Evolutionary conservation across 164 flowering plant species (phyloP).

Genomic region (Chimonanthus salicifolius): DNA sequence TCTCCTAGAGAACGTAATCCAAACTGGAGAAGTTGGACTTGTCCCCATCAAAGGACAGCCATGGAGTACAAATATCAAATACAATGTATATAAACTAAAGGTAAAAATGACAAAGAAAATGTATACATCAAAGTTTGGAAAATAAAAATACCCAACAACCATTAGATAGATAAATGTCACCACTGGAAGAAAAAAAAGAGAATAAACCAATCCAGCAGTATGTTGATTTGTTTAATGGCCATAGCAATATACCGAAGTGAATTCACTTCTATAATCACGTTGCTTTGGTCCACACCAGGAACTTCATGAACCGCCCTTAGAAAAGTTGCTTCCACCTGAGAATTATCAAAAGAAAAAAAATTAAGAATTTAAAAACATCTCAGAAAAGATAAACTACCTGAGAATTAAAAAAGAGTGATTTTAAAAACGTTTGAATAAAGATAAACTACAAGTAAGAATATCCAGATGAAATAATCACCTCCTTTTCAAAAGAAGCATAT

Average conservation of each 20-base stretch:
- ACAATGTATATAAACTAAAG: not conserved
- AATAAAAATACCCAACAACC: not conserved
- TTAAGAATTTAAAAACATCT: not conserved
- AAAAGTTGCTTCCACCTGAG: slow-evolving; percentile 91
- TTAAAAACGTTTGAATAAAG: slow-evolving; percentile 1
- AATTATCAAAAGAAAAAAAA: not conserved
- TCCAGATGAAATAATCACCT: slow-evolving; percentile 35
- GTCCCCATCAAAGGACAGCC: too few species aligned
- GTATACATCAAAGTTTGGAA: not conserved
- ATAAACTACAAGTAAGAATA: not conserved
- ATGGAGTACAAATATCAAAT: too few species aligned
- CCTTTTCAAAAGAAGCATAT: slow-evolving; percentile 63
- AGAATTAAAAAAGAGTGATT: not conserved
- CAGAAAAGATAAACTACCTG: too few species aligned
- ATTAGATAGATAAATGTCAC: not conserved
- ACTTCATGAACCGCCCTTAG: slow-evolving; percentile 75
- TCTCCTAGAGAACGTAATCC: too few species aligned
- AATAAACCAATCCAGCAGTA: too few species aligned
- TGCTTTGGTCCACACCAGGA: slow-evolving; percentile 42
- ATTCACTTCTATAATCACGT: slow-evolving; percentile 79
- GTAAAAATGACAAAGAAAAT: not conserved
- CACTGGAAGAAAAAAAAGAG: not conserved
- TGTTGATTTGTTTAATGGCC: too few species aligned
- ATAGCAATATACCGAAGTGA: slow-evolving; percentile 55
- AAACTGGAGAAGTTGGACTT: too few species aligned